phyloP scores from a whole-genome alignment of 2,329 filamentous ascomycete species.

The Talaromyces funiculosus region DNA sequence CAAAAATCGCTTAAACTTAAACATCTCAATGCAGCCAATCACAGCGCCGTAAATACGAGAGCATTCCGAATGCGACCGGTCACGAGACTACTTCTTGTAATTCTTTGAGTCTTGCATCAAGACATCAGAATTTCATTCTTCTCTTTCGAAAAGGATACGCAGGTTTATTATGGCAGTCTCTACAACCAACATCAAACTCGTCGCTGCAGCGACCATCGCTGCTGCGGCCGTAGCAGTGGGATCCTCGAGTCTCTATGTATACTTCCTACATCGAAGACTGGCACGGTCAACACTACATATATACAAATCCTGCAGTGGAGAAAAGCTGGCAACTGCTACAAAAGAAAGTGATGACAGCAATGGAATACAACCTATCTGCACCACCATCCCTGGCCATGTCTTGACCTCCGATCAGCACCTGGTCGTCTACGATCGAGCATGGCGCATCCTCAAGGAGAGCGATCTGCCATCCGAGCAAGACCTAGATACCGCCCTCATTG shows the following conservation, averaged over 20 bases:
- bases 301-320: neutral
- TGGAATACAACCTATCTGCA: neutral
- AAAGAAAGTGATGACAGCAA: neutral
- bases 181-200: neutral
- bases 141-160: too few species aligned
- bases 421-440: conserved; percentile 4
- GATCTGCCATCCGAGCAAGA: neutral
- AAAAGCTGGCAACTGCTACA: neutral
- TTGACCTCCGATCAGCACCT: conserved; percentile 4
- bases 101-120: too few species aligned
- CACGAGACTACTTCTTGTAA: too few species aligned
- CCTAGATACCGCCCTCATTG: neutral
- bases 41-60: neutral
- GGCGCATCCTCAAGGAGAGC: neutral
- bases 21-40: neutral
- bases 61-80: neutral
- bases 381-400: neutral
- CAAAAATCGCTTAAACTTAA: neutral
- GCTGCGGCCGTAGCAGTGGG: neutral
- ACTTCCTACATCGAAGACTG: neutral
- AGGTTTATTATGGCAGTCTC: neutral
- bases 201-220: neutral
- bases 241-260: conserved; percentile 1
- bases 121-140: too few species aligned
- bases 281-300: neutral